Evolutionary conservation across 2,329 filamentous ascomycete species (phyloP).

Genomic region (Aspergillus floridensis): DNA sequence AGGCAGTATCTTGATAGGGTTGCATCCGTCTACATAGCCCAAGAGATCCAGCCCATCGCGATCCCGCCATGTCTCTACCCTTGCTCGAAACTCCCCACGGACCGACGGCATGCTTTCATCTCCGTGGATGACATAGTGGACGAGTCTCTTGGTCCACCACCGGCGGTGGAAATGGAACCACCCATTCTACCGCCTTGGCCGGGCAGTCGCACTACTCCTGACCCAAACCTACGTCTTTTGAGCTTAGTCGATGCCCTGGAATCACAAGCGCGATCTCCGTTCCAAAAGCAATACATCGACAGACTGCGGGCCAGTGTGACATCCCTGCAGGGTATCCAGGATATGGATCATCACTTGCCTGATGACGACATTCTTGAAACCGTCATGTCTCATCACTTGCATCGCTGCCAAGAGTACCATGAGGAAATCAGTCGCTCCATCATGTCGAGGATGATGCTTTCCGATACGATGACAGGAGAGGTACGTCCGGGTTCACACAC

Average conservation of each 20-base stretch:
- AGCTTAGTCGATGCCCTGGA: constrained; percentile 7
- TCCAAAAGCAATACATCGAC: constrained; percentile 16
- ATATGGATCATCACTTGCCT: neutral
- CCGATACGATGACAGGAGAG: neutral
- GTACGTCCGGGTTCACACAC: neutral
- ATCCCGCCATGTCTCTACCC: constrained; percentile 1
- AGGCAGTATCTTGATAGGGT: constrained; percentile 22
- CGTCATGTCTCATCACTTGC: constrained; percentile 4
- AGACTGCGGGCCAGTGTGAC: constrained; percentile 13
- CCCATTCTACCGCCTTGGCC: constrained; percentile 2
- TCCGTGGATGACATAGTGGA: constrained; percentile 7
- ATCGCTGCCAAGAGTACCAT: constrained; percentile 5
- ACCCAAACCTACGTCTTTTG: neutral
- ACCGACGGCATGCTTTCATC: constrained; percentile 3
- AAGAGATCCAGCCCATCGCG: constrained; percentile 7
- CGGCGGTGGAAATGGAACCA: constrained; percentile 4
- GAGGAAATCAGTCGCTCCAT: constrained; percentile 5
- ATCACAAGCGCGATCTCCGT: constrained; percentile 13
- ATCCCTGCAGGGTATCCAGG: constrained; percentile 10
- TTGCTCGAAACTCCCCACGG: neutral
- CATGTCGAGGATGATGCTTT: constrained; percentile 7
- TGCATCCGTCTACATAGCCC: constrained; percentile 2
- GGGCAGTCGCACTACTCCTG: constrained; percentile 1
- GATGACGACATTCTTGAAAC: neutral
- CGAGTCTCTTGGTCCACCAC: constrained; percentile 5